Evolutionary conservation across 768 basidiomycete species (phyloP), one percentile per base, ranked within the genome.

Genomic region (Auriscalpium microsporum): DNA sequence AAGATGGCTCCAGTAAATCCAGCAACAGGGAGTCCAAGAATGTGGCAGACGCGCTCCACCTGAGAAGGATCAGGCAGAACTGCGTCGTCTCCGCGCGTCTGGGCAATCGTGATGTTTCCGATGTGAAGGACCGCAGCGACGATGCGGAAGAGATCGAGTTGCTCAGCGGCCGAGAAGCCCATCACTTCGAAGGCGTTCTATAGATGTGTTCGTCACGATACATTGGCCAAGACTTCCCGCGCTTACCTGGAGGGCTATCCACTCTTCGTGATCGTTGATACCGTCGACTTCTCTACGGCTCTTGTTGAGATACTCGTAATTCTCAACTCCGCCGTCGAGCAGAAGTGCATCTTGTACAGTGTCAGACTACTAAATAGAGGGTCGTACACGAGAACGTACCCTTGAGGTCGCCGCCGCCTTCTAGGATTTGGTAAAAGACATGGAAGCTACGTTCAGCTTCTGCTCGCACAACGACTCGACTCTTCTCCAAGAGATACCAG

Each of bases 401-500:
- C 70, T 83, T 86, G 58, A 97, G 67, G 37, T 72, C 67, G 2
- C 82, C 79, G 14, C 78, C 82, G n/a, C 89, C 88, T 34, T 84
- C 83, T 65, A 99, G 75, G 33, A 98, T 65, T 71, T 97, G 94
- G 69, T 98, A 99, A 70, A 99, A 98, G 2, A 98, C 90, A 68
- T 98, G 96, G 66, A 98, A 99, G 66, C 82, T 88, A 36, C 96
- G 78, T 71, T 99, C 96, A 0, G 88, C 90, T 56, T 87, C 84
- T 58, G 83, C 90, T 52, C 96, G 75, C 42, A 83, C 82, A 8
- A 95, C 91, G 2, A 99, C 95, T 59, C 96, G 75, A 65, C 92
- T 94, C 77, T 99, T 99, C 75, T 99, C 96, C 55, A 99, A 73
- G 34, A 99, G 75, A 68, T 99, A 99, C 96, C 96, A 98, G 68